phyloP scores from a whole-genome alignment of 139 green algal genomes.

The Chlorella sp. region DNA sequence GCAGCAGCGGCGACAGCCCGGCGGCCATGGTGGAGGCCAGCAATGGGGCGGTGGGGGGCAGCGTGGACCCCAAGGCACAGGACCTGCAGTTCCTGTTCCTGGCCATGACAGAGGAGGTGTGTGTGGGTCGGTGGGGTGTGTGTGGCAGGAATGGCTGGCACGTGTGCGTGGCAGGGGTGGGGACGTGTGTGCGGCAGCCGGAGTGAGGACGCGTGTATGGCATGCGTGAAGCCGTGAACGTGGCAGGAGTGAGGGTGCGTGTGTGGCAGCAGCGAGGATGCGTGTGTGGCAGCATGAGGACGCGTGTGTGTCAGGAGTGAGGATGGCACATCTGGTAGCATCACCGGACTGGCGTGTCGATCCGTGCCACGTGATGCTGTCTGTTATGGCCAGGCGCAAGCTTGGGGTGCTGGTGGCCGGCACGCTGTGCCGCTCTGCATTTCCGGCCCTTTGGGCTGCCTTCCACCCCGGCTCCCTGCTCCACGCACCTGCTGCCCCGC shows the following conservation, averaged over 20 bases:
- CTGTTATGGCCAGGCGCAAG: no score
- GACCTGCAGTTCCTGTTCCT: constrained; percentile 92
- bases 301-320: no score
- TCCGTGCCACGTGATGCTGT: no score
- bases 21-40: neutral
- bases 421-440: neutral
- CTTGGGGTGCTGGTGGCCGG: neutral
- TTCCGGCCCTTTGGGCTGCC: neutral
- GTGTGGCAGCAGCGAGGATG: no score
- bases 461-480: neutral
- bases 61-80: constrained; percentile 50
- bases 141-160: neutral
- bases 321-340: no score
- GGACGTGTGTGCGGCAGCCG: no score
- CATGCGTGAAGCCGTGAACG: no score
- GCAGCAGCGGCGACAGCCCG: neutral
- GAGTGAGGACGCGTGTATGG: no score
- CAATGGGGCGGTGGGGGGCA: neutral
- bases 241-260: no score
- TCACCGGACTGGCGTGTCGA: no score
- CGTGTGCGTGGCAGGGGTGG: neutral
- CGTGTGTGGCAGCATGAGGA: no score
- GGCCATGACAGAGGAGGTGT: constrained; percentile 90
- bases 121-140: neutral
- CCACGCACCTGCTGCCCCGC: neutral